Evolutionary conservation across 139 green algal genomes (phyloP).

Genomic region (Chlorella sp.): DNA sequence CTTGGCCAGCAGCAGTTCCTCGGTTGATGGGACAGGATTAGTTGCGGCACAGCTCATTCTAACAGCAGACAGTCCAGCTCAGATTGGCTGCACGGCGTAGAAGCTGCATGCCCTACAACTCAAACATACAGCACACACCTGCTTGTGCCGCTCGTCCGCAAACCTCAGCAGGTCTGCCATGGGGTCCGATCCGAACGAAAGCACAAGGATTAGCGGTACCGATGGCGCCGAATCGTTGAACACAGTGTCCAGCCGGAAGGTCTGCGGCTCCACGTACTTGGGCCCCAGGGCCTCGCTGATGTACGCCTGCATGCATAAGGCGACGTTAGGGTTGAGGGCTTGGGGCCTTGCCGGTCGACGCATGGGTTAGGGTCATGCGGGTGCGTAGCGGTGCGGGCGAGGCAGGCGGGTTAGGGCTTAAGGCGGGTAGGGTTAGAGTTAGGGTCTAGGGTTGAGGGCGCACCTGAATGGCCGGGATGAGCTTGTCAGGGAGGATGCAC

Average conservation of each 20-base stretch:
- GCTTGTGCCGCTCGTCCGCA: slow-evolving; percentile 52
- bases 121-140: too few relatives aligned
- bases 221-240: slow-evolving; percentile 50
- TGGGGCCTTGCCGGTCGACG: neutral
- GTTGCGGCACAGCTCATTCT: neutral
- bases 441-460: too few relatives aligned
- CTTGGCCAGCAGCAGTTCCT: neutral
- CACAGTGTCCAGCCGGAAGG: slow-evolving; percentile 55
- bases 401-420: neutral
- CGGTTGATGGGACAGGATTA: too few relatives aligned
- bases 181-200: slow-evolving; percentile 57
- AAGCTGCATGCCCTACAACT: too few relatives aligned
- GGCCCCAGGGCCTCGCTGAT: slow-evolving; percentile 34
- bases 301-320: slow-evolving; percentile 12
- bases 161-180: slow-evolving; percentile 63
- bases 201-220: slow-evolving; percentile 62
- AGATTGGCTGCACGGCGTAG: too few relatives aligned
- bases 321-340: neutral
- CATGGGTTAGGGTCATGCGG: neutral
- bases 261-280: slow-evolving; percentile 64
- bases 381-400: neutral
- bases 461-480: slow-evolving; percentile 29
- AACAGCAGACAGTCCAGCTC: too few relatives aligned
- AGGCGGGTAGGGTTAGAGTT: too few relatives aligned
- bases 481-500: slow-evolving; percentile 53